Conservation (phyloP, 2,329 filamentous ascomycete species). For the Colletotrichum trifolii region DNA sequence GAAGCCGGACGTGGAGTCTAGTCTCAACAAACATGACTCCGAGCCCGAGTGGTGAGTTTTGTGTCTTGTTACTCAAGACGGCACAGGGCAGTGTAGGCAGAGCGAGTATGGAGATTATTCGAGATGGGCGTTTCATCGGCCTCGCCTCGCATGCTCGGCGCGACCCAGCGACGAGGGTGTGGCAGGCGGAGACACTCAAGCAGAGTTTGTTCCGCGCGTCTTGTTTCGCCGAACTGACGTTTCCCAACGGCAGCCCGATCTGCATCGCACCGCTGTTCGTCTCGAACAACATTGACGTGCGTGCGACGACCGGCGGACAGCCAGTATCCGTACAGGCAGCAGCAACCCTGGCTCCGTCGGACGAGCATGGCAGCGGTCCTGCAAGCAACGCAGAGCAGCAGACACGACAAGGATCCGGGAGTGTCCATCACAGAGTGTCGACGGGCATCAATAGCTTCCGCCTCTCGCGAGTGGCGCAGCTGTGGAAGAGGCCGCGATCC, state of each 20-base stretch:
- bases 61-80: not conserved
- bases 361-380: slow-evolving; percentile 2
- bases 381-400: slow-evolving; percentile 7
- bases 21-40: slow-evolving; percentile 13
- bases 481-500: slow-evolving; percentile 5
- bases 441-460: no score
- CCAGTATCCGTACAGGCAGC: not conserved
- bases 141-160: not conserved
- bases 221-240: slow-evolving; percentile 13
- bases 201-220: not conserved
- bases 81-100: no score
- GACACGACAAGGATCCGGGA: not conserved
- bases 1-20: slow-evolving; percentile 29
- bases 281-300: slow-evolving; percentile 4
- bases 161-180: not conserved
- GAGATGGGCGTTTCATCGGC: no score
- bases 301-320: not conserved
- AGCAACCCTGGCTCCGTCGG: slow-evolving; percentile 6
- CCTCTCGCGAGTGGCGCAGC: slow-evolving; percentile 10
- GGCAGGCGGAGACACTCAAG: not conserved
- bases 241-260: slow-evolving; percentile 42
- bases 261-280: slow-evolving; percentile 47
- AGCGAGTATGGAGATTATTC: no score
- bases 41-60: slow-evolving; percentile 26
- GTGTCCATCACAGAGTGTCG: no score